Percentiles rank a stretch among this genome's conserved stretches.
phyloP scores from a whole-genome alignment of 2,329 filamentous ascomycete species.

The Fonsecaea multimorphosa region DNA sequence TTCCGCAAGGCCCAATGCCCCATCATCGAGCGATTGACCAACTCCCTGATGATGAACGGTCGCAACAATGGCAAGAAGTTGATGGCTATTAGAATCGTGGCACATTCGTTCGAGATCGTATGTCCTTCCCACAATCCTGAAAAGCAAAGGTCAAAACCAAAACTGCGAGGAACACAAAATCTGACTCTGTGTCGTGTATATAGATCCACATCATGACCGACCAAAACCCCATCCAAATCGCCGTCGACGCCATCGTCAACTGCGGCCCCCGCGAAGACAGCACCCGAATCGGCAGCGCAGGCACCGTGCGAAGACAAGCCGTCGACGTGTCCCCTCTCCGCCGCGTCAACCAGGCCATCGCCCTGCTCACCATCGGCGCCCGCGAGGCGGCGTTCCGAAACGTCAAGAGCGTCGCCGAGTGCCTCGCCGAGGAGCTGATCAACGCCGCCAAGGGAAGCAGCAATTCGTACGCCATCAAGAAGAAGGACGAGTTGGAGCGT shows the following conservation, averaged over 20 bases:
- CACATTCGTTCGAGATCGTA: conserved; percentile 99
- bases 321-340: conserved; percentile 99
- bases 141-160: background rate
- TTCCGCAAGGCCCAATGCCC: conserved; percentile 99
- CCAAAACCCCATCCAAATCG: conserved; percentile 99
- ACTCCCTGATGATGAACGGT: conserved; percentile 99
- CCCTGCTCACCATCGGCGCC: conserved; percentile 97
- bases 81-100: conserved; percentile 99
- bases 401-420: conserved; percentile 99
- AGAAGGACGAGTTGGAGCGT: conserved; percentile 99
- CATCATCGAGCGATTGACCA: conserved; percentile 99
- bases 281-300: conserved; percentile 98
- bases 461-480: conserved; percentile 99
- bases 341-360: conserved; percentile 99
- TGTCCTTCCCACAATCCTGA: conserved; percentile 52
- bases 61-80: conserved; percentile 99
- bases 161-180: conserved; percentile 15
- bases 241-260: conserved; percentile 99
- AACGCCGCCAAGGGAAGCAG: conserved; percentile 99
- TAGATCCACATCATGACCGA: conserved; percentile 99
- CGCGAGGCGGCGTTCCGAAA: conserved; percentile 99
- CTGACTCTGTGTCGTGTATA: conserved; percentile 11
- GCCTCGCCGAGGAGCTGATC: conserved; percentile 99
- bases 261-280: conserved; percentile 99
- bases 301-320: conserved; percentile 99